Evolutionary conservation across 2,329 filamentous ascomycete species (phyloP).

Genomic region (Phyllosticta citriasiana): DNA sequence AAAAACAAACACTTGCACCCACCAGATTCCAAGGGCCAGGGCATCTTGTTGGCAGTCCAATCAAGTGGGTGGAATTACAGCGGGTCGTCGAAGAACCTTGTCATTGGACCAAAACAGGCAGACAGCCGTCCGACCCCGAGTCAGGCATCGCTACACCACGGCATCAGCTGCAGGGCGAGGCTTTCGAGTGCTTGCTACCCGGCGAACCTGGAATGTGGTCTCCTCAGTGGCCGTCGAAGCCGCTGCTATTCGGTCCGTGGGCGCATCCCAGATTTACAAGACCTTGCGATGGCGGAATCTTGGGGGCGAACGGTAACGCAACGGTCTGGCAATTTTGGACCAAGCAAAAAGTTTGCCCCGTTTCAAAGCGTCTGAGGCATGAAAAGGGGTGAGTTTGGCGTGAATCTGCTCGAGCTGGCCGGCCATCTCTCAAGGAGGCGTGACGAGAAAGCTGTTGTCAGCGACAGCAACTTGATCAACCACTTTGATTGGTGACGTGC

Average conservation of each 20-base stretch:
- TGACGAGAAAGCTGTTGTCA: background rate
- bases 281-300: background rate
- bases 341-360: background rate
- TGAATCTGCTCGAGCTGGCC: background rate
- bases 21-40: background rate
- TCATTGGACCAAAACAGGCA: background rate
- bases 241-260: background rate
- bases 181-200: background rate
- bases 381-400: background rate
- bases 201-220: background rate
- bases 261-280: background rate
- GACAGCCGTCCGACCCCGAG: background rate
- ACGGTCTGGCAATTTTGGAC: background rate
- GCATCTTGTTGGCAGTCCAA: background rate
- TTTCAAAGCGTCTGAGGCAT: background rate
- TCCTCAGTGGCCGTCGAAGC: background rate
- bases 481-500: background rate
- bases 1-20: background rate
- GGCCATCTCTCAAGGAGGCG: background rate
- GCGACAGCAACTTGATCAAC: background rate
- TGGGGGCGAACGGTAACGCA: background rate
- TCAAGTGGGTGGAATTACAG: background rate
- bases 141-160: background rate
- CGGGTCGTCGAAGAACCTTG: background rate
- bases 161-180: background rate